Evolutionary conservation across 73 alveolate species (phyloP).

Genomic region (Symbiodinium pilosum): DNA sequence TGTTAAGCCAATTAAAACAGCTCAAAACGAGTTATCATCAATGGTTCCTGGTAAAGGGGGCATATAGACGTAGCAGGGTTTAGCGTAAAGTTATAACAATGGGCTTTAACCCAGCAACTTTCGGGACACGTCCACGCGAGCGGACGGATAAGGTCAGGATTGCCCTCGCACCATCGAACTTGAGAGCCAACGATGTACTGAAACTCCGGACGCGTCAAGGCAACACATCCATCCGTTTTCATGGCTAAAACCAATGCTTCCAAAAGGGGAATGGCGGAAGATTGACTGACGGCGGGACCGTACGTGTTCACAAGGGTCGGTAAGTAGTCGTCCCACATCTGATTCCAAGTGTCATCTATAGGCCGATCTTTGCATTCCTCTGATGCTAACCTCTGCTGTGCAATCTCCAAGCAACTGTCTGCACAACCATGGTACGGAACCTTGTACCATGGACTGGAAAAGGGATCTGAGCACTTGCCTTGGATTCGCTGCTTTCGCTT

Average conservation of each 20-base stretch:
- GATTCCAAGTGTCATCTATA: not conserved
- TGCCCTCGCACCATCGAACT: too few species aligned
- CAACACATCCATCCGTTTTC: too few species aligned
- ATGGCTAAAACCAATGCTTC: not conserved
- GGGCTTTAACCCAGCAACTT: too few species aligned
- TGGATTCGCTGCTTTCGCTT: not conserved
- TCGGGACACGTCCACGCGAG: too few species aligned
- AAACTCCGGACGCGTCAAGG: too few species aligned
- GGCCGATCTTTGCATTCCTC: not conserved
- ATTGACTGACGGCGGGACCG: not conserved
- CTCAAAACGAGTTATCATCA: too few species aligned
- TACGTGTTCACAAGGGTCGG: not conserved
- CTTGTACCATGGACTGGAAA: not conserved
- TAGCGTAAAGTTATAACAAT: too few species aligned
- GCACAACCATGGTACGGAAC: not conserved
- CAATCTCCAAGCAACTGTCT: not conserved
- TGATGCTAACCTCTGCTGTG: not conserved
- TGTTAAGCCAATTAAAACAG: too few species aligned
- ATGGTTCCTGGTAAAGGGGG: too few species aligned
- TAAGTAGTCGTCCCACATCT: slow-evolving; percentile 9
- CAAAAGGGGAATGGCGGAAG: not conserved
- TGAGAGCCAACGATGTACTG: too few species aligned
- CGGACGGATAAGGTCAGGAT: too few species aligned
- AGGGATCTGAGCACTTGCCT: slow-evolving; percentile 27
- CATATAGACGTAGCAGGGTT: too few species aligned